Evolutionary conservation across 495 filamentous ascomycete species (phyloP), one percentile per base, ranked within the genome.

Genomic region (Haplographium delicatum): DNA sequence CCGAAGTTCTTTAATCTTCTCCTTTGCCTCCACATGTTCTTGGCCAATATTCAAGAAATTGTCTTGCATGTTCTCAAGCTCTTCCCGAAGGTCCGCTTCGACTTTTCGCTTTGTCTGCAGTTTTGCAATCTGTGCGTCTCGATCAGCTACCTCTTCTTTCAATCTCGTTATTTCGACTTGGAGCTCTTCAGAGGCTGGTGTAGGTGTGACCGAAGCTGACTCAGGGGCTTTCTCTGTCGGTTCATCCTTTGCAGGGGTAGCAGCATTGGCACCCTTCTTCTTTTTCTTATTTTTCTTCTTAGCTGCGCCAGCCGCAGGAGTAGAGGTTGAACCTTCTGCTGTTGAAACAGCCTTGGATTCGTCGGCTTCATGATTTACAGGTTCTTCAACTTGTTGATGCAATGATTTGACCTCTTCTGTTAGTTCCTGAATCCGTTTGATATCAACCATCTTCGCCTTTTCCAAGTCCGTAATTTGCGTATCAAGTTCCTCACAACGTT

Each of bases 211-310:
- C 20, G 47, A 38, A 4, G 25, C 23, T 5, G 47, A 46, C 9
- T 41, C 44, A 28, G 33, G n/a, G 24, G 11, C 22, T 23, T 51
- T 51, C 24, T 64, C 56, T 25, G 67, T 51, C 40, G 65, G 57
- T 5, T 56, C 51, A 23, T 62, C 37, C 2, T 56, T 42, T 9
- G 43, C 40, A 39, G 49, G 11, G 30, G 53, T 22, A 44, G 51
- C 39, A 57, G 53, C 46, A 51, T 67, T 65, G 11, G 74, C 79
- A 31, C 80, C 82, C 74, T 89, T 95, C 76, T 93, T 95, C 74
- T 91, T 95, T 64, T 91, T 93, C 44, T 83, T 87, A 40, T 86
- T 93, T 62, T 88, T 95, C 72, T 89, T 93, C 64, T 84, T 89
- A 16, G 67, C 65, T 4, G 61, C 67, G n/a, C 59, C 55, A 0